A percentile compares a stretch with the other conserved stretches of the same genome.
phyloP scores from a whole-genome alignment of 768 basidiomycete species.

The Mycena rosella region DNA sequence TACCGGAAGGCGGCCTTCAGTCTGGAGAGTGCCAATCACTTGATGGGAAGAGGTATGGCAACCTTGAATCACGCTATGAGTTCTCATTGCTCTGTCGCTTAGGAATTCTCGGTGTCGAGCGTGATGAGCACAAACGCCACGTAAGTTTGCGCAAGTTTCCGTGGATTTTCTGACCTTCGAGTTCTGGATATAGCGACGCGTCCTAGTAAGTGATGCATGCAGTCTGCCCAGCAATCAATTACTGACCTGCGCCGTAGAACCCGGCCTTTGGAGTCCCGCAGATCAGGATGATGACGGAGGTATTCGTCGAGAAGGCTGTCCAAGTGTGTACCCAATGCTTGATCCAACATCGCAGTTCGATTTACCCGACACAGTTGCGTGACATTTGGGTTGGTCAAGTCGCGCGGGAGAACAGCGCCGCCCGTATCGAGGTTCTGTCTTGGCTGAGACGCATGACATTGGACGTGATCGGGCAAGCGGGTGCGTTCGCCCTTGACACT shows the following conservation, averaged over 20 bases:
- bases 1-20: neutral
- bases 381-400: slow-evolving; percentile 48
- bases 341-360: no score
- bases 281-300: slow-evolving; percentile 52
- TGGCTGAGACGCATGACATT: slow-evolving; percentile 54
- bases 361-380: slow-evolving; percentile 47
- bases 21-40: no score
- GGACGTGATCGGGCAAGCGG: slow-evolving; percentile 58
- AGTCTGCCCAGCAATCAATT: no score
- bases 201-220: neutral
- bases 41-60: slow-evolving; percentile 15
- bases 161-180: neutral
- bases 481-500: slow-evolving; percentile 2
- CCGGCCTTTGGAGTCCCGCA: slow-evolving; percentile 60
- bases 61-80: neutral
- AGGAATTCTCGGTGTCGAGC: slow-evolving; percentile 9
- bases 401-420: slow-evolving; percentile 25
- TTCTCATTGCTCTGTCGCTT: neutral
- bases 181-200: neutral
- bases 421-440: slow-evolving; percentile 46
- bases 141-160: neutral
- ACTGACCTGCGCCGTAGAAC: slow-evolving; percentile 51
- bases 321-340: no score
- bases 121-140: slow-evolving; percentile 16
- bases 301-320: slow-evolving; percentile 52